Percentiles rank a stretch among this genome's conserved stretches.
phyloP scores from a whole-genome alignment of 176 grass and related monocot species.

The Oryza punctata region DNA sequence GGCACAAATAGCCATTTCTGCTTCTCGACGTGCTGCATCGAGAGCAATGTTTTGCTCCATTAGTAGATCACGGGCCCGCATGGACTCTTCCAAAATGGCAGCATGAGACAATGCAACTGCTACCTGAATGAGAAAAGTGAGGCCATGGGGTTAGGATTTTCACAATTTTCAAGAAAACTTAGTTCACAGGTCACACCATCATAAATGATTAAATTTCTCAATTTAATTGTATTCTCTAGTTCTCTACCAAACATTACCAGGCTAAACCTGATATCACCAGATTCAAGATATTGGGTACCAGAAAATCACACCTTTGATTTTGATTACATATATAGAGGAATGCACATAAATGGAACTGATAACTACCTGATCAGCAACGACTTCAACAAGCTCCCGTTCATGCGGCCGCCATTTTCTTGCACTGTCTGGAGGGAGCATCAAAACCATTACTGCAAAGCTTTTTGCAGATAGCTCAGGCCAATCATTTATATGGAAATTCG shows the following conservation, averaged over 20 bases:
- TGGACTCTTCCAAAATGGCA: slow-evolving; percentile 93
- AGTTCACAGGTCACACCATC: neutral
- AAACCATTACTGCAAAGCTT: slow-evolving; percentile 84
- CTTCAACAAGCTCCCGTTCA: slow-evolving; percentile 88
- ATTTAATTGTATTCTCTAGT: neutral
- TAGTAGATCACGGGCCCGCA: slow-evolving; percentile 74
- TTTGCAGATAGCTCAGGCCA: slow-evolving; percentile 74
- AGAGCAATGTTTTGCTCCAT: slow-evolving; percentile 97
- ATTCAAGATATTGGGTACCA: neutral
- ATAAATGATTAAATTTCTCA: neutral
- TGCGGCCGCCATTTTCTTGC: slow-evolving; percentile 80
- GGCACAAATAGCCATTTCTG: slow-evolving; percentile 87
- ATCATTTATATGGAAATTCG: slow-evolving; percentile 84
- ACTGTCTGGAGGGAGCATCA: slow-evolving; percentile 81
- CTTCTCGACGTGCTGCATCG: slow-evolving; percentile 68
- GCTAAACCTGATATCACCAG: neutral
- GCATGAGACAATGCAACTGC: slow-evolving; percentile 95
- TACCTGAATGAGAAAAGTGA: slow-evolving; percentile 55
- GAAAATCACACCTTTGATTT: slow-evolving; percentile 10
- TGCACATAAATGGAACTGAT: slow-evolving; percentile 34
- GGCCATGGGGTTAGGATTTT: slow-evolving; percentile 9
- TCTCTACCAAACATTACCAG: neutral
- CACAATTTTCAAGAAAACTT: neutral
- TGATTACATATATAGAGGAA: slow-evolving; percentile 20
- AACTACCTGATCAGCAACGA: slow-evolving; percentile 82